These are phyloP conservation scores for Nemania sp. DNA, from an alignment of 2,329 filamentous ascomycete species.

Conservation along the genomic window DNA sequence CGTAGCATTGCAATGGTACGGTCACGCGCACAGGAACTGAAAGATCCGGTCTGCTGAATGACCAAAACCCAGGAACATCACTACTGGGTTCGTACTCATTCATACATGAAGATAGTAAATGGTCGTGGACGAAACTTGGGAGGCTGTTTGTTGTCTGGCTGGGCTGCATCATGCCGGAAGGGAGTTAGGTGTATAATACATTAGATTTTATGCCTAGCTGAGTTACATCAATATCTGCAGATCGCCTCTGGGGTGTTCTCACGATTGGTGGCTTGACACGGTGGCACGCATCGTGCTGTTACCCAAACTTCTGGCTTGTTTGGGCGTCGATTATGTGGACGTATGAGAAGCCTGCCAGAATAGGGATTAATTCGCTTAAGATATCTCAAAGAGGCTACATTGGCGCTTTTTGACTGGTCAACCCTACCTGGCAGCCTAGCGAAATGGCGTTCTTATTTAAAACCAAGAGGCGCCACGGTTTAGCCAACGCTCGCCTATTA, in stretches of 20 bases:
- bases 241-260: constrained; percentile 22
- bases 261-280: constrained; percentile 21
- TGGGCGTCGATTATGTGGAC: constrained; percentile 20
- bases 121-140: background rate
- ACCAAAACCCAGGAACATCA: background rate
- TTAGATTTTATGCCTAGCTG: constrained; percentile 1
- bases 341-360: constrained; percentile 11
- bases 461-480: constrained; percentile 4
- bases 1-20: background rate
- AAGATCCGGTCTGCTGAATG: background rate
- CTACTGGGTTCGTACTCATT: background rate
- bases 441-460: constrained; percentile 17
- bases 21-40: constrained; percentile 1
- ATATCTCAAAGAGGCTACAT: constrained; percentile 20
- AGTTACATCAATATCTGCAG: constrained; percentile 23
- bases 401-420: constrained; percentile 17
- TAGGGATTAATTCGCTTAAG: constrained; percentile 19
- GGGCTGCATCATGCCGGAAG: constrained; percentile 10
- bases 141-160: constrained; percentile 5
- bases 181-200: constrained; percentile 4
- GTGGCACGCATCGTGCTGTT: constrained; percentile 22
- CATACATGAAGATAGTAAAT: background rate
- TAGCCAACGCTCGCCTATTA: background rate
- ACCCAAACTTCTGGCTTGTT: constrained; percentile 19
- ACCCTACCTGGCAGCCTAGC: background rate